phyloP scores from a whole-genome alignment of 495 filamentous ascomycete genomes.

The Penicillium coffeae region DNA sequence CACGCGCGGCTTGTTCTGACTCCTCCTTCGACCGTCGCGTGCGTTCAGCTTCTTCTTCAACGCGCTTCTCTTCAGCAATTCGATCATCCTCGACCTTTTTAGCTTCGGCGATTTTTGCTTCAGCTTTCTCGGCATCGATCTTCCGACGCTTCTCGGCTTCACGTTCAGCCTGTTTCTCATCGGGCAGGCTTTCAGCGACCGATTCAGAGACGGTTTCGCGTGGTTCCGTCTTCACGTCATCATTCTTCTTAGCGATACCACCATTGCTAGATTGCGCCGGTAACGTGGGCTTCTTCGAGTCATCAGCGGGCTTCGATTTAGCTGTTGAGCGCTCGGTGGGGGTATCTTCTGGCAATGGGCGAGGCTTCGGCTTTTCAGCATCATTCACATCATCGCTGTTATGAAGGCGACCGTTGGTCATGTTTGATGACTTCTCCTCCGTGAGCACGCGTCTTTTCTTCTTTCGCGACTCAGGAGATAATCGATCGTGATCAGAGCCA shows the following conservation, averaged over 20 bases:
- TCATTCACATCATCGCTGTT: slow-evolving; percentile 18
- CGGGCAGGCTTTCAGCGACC: slow-evolving; percentile 30
- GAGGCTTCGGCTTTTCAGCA: slow-evolving; percentile 23
- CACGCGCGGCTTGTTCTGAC: slow-evolving; percentile 39
- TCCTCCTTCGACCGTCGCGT: slow-evolving; percentile 40
- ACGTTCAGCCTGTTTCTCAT: slow-evolving; percentile 28
- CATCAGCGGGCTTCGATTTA: slow-evolving; percentile 7
- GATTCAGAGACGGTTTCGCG: slow-evolving; percentile 23
- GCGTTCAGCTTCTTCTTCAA: slow-evolving; percentile 46
- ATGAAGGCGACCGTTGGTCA: slow-evolving; percentile 32
- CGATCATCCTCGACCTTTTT: slow-evolving; percentile 30
- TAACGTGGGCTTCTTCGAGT: slow-evolving; percentile 16
- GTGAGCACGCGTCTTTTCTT: slow-evolving; percentile 50
- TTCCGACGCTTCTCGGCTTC: slow-evolving; percentile 41
- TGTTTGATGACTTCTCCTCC: slow-evolving; percentile 35
- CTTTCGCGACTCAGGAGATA: slow-evolving; percentile 35
- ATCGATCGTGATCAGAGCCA: slow-evolving; percentile 41
- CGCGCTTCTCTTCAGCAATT: slow-evolving; percentile 35
- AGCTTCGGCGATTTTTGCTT: slow-evolving; percentile 31
- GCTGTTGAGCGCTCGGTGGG: slow-evolving; percentile 5
- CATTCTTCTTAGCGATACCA: slow-evolving; percentile 29
- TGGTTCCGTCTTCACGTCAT: slow-evolving; percentile 22
- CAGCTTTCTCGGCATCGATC: slow-evolving; percentile 27
- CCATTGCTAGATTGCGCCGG: slow-evolving; percentile 9
- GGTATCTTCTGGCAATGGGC: slow-evolving; percentile 22